Base-by-base conservation (phyloP, 2,329 filamentous ascomycete genomes). In the Phyllosticta citriasiana region DNA sequence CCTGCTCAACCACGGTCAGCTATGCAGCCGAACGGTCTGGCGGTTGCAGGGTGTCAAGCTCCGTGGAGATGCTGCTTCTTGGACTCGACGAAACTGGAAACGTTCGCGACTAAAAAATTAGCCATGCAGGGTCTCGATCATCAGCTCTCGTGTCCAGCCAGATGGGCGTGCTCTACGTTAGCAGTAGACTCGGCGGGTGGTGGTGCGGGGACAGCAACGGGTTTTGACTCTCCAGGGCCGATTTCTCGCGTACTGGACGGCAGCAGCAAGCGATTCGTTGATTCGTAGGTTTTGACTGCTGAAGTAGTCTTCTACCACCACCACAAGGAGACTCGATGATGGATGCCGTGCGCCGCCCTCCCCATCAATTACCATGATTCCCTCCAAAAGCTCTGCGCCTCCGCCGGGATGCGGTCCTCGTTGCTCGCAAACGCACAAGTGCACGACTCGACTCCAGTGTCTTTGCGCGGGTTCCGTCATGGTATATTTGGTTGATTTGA, bases 401-500 rank as follows among this genome's bases (percentile, higher is more conserved):
- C 19, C 19, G 19, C 19, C 40, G 40, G 40, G n/a, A n/a, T 7
- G 40, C 14, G 40, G 16, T n/a, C 40, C 40, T 47, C 33, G 33
- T 40, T 14, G 33, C 4, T 22, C 19, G 19, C 19, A 22, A 14
- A 40, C 33, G 40, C 40, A 47, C 40, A 47, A 47, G 40, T 47
- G n/a, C 40, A 47, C 40, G 40, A 8, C 7, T 30, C 40, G 16
- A 47, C n/a, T 14, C n/a, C 40, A n/a, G 40, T 47, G 40, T 47
- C 14, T 47, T 16, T 47, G 40, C 40, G 40, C 16, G 40, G 40
- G 9, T 53, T 19, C 52, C 22, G 25, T 53, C 52, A 24, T 53
- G 22, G 22, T 57, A 56, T 57, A 55, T 62, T 22, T 55, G 59
- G 54, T 54, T 53, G 57, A 53, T 62, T 61, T 33, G 60, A 62